Evolutionary conservation across 305 asterid species (phyloP).

Genomic region (Fraxinus albicans): DNA sequence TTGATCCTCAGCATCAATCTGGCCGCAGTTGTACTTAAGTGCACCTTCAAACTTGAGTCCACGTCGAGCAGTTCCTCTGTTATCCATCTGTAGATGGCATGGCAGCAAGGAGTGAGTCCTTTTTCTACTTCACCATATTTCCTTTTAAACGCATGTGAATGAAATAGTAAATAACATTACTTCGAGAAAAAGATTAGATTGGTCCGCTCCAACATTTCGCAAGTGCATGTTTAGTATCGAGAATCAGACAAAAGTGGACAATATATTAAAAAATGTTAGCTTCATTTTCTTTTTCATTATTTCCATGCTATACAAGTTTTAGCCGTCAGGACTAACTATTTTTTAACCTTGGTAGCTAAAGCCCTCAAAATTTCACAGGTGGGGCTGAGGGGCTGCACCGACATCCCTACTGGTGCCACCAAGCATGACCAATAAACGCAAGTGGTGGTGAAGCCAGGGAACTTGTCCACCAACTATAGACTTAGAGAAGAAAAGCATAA

Average conservation of each 20-base stretch:
- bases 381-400: neutral
- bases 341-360: neutral
- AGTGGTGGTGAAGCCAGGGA: neutral
- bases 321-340: neutral
- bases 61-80: conserved; percentile 90
- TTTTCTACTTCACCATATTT: neutral
- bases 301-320: neutral
- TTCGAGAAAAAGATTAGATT: neutral
- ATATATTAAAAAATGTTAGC: neutral
- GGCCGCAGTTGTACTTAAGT: conserved; percentile 73
- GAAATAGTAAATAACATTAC: neutral
- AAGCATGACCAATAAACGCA: neutral
- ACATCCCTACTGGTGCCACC: neutral
- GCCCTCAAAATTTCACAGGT: neutral
- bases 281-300: neutral
- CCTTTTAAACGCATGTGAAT: neutral
- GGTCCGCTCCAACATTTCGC: neutral
- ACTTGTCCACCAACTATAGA: neutral
- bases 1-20: conserved; percentile 77
- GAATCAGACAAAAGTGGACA: neutral
- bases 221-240: neutral
- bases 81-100: conserved; percentile 69
- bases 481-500: neutral
- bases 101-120: conserved; percentile 13
- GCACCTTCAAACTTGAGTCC: conserved; percentile 84